Evolutionary conservation across 2,329 filamentous ascomycete species (phyloP).

Genomic region (Uncinocarpus reesii): DNA sequence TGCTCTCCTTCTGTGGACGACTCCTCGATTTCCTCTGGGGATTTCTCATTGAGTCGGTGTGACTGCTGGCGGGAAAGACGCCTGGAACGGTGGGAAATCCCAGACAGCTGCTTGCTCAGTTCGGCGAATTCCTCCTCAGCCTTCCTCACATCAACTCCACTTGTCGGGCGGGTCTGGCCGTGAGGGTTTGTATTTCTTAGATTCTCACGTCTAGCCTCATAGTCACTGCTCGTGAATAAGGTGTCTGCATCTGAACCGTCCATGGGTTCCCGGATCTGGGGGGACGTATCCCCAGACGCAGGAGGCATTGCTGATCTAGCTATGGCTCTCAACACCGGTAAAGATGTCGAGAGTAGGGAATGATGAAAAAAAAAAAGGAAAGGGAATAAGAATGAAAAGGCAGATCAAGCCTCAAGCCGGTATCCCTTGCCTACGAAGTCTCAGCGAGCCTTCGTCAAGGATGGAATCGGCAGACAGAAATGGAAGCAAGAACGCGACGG

Average conservation of each 20-base stretch:
- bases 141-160: conserved; percentile 39
- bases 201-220: conserved; percentile 26
- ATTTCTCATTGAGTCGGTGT: conserved; percentile 22
- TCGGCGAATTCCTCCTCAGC: conserved; percentile 37
- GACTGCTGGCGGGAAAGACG: conserved; percentile 28
- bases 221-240: conserved; percentile 18
- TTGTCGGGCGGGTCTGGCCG: conserved; percentile 26
- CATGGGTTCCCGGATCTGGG: not conserved
- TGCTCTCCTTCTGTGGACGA: conserved; percentile 41
- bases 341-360: not conserved
- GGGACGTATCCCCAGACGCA: not conserved
- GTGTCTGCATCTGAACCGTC: conserved; percentile 25
- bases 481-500: not conserved
- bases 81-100: conserved; percentile 29
- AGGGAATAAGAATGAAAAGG: not conserved
- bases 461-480: not conserved
- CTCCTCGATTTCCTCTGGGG: conserved; percentile 45
- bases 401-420: not conserved
- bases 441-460: not conserved
- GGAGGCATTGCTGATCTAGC: not conserved
- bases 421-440: not conserved
- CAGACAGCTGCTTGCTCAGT: conserved; percentile 32
- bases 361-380: not conserved
- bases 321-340: no score
- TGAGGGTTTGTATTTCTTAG: conserved; percentile 26